A percentile compares a stretch with the other conserved stretches of the same genome.
These are phyloP conservation scores for Fennellomyces sp. DNA, from an alignment of 371 early-diverging fungal genomes.

Conservation along the genomic window DNA sequence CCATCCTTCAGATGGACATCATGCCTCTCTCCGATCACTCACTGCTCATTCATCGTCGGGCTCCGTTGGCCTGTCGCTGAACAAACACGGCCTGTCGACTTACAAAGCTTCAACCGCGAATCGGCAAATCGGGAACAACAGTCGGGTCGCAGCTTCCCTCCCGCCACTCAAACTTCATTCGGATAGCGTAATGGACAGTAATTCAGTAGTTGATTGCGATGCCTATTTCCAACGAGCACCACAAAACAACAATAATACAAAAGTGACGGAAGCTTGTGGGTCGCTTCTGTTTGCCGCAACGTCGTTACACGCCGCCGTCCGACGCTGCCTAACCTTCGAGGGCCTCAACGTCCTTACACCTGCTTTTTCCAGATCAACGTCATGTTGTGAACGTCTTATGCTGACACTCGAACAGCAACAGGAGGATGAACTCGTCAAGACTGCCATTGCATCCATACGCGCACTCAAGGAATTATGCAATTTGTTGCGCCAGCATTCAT, in stretches of 20 bases:
- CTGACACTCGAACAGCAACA: background rate
- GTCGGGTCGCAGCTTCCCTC: slow-evolving; percentile 15
- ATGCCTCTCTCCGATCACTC: slow-evolving; percentile 20
- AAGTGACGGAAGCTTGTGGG: slow-evolving; percentile 31
- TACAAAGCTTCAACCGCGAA: slow-evolving; percentile 9
- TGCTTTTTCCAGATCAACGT: slow-evolving; percentile 22
- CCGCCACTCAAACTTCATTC: slow-evolving; percentile 21
- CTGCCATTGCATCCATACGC: slow-evolving; percentile 3
- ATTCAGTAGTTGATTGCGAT: background rate
- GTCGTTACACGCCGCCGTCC: slow-evolving; percentile 26
- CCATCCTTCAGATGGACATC: slow-evolving; percentile 8
- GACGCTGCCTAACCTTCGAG: slow-evolving; percentile 27
- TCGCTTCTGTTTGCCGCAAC: slow-evolving; percentile 34
- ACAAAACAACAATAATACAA: background rate
- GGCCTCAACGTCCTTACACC: slow-evolving; percentile 15
- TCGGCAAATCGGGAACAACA: slow-evolving; percentile 14
- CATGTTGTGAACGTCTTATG: slow-evolving; percentile 18
- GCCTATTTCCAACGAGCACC: slow-evolving; percentile 11
- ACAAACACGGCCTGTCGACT: slow-evolving; percentile 20
- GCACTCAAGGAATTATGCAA: slow-evolving; percentile 30
- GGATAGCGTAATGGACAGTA: slow-evolving; percentile 2
- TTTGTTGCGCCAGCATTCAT: slow-evolving; percentile 23
- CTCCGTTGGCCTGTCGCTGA: slow-evolving; percentile 16
- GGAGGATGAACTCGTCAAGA: background rate
- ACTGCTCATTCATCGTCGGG: slow-evolving; percentile 16